Base-by-base conservation (phyloP, 257 asterid genomes). In the Nemophila menziesii region DNA sequence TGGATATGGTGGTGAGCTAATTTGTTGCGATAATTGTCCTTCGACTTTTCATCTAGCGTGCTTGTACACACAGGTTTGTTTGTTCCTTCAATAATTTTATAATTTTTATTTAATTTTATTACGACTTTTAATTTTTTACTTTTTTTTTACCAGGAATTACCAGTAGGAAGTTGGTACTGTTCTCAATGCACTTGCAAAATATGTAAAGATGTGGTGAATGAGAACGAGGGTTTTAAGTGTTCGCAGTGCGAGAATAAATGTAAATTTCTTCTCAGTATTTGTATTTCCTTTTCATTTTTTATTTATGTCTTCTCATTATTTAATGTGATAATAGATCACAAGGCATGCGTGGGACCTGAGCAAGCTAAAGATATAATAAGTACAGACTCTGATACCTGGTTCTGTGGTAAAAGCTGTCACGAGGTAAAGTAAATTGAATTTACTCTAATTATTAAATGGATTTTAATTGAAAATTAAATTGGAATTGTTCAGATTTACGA, bases 141-240 rank as follows among this genome's bases (percentile, higher is more conserved):
- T 39, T 54, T 54, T 48, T 48, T 59, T 39, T n/a, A 48, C 42
- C 81, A 90, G 99, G 94, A 85, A 49, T 69, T 90, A 50, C 96
- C 96, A 39, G 96, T 85, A 69, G 99, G 99, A 70, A 75, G 74
- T 54, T 90, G 96, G 99, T 90, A 81, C 51, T 90, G 99, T 55
- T 77, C 86, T n/a, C 92, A 81, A 50, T 90, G 99, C 68, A 73
- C 93, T 41, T 90, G 99, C 72, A 80, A 48, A 70, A 69, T 72
- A 69, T 90, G 99, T 67, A 80, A 71, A 58, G 76, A 71, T 61
- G 77, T 69, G 33, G 96, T 69, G 48, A 60, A 51, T 53, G 68
- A 64, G 47, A 67, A 60, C 47, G 93, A 73, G 57, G 50, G 52
- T 53, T 71, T 79, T 43, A 77, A 67, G 62, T 90, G 99, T 73